Evolutionary conservation across 441 rosid species (phyloP).

Genomic region (Euphorbia schlechtendalii): DNA sequence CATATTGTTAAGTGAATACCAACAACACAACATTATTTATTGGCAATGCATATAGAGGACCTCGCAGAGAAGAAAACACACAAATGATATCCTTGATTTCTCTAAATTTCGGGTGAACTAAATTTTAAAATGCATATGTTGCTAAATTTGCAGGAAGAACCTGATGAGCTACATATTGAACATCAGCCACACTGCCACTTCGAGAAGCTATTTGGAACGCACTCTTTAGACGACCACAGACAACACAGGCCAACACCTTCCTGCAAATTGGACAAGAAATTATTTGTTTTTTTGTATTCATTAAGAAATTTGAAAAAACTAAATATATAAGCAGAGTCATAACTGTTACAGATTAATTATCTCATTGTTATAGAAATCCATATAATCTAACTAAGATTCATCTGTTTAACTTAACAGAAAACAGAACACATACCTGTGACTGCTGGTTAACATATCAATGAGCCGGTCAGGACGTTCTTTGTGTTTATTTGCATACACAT

Average conservation of each 20-base stretch:
- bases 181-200: constrained; percentile 97
- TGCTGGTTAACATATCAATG: constrained; percentile 94
- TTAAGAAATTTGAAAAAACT: background rate
- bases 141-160: constrained; percentile 23
- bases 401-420: no score
- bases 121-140: constrained; percentile 1
- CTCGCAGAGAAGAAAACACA: no score
- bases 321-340: no score
- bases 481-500: constrained; percentile 92
- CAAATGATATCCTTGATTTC: no score
- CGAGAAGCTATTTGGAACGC: constrained; percentile 96
- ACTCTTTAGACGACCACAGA: constrained; percentile 95
- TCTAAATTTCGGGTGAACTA: no score
- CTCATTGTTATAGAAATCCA: no score
- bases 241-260: constrained; percentile 94
- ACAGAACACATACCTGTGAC: constrained; percentile 58
- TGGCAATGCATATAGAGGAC: no score
- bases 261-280: constrained; percentile 39
- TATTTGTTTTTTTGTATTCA: background rate
- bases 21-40: no score
- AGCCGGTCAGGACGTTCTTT: constrained; percentile 98
- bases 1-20: no score
- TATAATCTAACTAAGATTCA: no score
- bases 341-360: no score
- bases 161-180: constrained; percentile 98